Conservation (phyloP, 2,329 filamentous ascomycete species). For the Didymella lethalis region DNA sequence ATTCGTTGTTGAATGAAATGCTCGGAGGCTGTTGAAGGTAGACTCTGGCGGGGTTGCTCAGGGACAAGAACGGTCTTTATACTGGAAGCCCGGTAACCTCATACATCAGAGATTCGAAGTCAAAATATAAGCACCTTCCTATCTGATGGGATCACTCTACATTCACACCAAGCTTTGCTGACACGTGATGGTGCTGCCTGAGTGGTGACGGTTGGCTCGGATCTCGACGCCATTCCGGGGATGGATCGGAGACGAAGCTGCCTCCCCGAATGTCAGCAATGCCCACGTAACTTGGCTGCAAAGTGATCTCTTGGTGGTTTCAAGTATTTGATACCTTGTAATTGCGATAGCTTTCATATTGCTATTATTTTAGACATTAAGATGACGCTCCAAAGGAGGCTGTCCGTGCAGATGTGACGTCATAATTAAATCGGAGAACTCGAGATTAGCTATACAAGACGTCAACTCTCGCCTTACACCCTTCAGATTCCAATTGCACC, state of each 20-base stretch:
- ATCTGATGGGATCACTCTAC: not conserved
- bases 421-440: conserved; percentile 5
- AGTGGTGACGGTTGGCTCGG: not conserved
- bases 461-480: conserved; percentile 11
- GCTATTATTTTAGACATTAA: not conserved
- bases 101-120: not conserved
- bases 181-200: conserved; percentile 11
- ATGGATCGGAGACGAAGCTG: conserved; percentile 1
- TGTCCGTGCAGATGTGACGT: conserved; percentile 15
- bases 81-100: not conserved
- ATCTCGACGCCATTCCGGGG: not conserved
- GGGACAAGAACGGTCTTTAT: not conserved
- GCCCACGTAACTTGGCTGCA: not conserved
- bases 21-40: not conserved
- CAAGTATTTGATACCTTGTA: no score
- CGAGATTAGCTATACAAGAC: conserved; percentile 17
- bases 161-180: not conserved
- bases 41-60: not conserved
- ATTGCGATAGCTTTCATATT: not conserved
- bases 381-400: not conserved
- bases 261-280: conserved; percentile 6
- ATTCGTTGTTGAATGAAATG: not conserved
- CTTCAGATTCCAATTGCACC: conserved; percentile 10
- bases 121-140: not conserved
- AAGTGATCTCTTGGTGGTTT: no score